Base-by-base conservation (phyloP, 805 yeast genomes). In the Blastobotrys chiropterorum region DNA sequence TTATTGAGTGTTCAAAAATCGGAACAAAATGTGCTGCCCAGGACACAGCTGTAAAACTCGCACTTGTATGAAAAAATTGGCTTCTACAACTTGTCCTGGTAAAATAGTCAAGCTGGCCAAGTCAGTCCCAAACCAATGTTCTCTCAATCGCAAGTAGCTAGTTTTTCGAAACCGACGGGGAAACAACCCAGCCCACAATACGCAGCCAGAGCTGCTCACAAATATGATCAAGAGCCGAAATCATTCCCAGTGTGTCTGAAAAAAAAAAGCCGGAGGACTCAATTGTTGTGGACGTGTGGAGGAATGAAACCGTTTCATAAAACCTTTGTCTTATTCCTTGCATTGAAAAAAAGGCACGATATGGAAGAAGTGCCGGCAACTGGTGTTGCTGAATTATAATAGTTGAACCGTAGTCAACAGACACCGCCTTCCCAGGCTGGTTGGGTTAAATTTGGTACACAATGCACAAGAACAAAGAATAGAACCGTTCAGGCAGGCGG, bases 211-310 rank as follows among this genome's bases (percentile, higher is more conserved):
- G 53, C 30, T 1, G 52, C 51, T 47, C 50, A 52, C 39, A 56
- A 48, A 41, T 54, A 56, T 8, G 19, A 19, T 55, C 57, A 55
- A 2, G 59, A 54, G 19, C 47, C 45, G 4, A 55, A 44, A 14
- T 44, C n/a, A n/a, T 42, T 45, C 14, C 21, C 48, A 38, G 38
- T 43, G 39, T 56, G 59, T 53, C 56, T 56, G 34, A 47, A 49
- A 20, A 56, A 38, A 7, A 56, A 46, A 2, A 52, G 56, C 40
- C n/a, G n/a, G 52, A 20, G 46, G 50, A 56, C n/a, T 48, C 54
- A 3, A 56, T 38, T 3, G 51, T 58, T 2, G 48, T 50, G 6
- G 58, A 56, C 59, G 58, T 56, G 48, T 56, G 59, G 5, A 56
- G 41, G 40, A 43, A 48, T 15, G 56, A 21, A 47, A 56, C 56